Percentiles rank a stretch among this genome's conserved stretches.
These are phyloP conservation scores for Sesbania bispinosa DNA, from an alignment of 306 rosid genomes.

Conservation along the genomic window DNA sequence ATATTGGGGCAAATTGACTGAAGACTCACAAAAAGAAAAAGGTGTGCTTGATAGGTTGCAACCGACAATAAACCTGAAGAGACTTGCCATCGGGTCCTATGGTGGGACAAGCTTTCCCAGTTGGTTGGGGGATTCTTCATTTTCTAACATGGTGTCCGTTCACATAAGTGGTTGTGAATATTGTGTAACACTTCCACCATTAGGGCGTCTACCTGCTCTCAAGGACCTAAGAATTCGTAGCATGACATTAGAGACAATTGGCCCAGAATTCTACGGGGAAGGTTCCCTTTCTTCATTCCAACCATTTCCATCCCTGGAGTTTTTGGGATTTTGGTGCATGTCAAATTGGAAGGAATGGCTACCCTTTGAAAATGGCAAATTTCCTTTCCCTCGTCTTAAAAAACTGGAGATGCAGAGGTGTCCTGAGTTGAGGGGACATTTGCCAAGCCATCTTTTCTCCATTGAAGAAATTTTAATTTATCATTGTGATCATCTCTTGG, in stretches of 20 bases:
- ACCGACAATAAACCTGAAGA: no score
- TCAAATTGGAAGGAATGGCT: conserved; percentile 9
- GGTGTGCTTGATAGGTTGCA: no score
- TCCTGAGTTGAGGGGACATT: no score
- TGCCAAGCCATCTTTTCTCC: no score
- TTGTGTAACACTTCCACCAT: no score
- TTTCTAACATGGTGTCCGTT: not conserved
- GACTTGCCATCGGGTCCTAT: no score
- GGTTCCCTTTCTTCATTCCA: not conserved
- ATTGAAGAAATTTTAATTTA: no score
- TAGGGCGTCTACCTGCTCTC: not conserved
- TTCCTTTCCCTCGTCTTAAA: not conserved
- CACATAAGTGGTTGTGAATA: no score
- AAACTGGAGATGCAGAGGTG: no score
- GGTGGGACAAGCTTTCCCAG: no score
- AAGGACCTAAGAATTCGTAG: not conserved
- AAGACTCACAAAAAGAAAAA: not conserved
- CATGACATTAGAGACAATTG: not conserved
- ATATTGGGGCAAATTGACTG: not conserved
- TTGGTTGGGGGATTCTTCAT: not conserved
- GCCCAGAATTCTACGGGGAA: not conserved
- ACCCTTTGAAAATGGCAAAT: not conserved
- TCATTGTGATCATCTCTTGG: no score
- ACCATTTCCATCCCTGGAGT: not conserved
- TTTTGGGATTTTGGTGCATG: not conserved